Conservation (phyloP, 202 grass and related monocot species). For the Bolboschoenoplectus hybrid region DNA sequence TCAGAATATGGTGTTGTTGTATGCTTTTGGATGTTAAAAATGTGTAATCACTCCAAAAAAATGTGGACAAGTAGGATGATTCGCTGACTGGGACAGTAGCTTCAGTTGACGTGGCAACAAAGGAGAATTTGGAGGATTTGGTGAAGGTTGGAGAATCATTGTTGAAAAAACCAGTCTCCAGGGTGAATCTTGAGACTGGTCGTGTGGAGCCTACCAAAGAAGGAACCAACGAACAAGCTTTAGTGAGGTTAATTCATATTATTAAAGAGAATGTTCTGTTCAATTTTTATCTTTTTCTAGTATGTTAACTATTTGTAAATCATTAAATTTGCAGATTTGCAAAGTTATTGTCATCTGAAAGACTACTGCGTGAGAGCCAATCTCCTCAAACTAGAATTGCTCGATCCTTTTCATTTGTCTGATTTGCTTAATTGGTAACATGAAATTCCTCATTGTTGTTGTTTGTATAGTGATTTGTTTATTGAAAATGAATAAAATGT, state of each 20-base stretch:
- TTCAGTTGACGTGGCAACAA: constrained; percentile 65
- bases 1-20: not conserved
- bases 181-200: constrained; percentile 66
- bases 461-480: constrained; percentile 24
- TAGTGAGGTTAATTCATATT: constrained; percentile 55
- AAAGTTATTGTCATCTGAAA: constrained; percentile 66
- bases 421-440: constrained; percentile 1
- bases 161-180: constrained; percentile 63
- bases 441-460: constrained; percentile 29
- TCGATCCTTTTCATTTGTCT: constrained; percentile 12
- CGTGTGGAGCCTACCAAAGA: constrained; percentile 49
- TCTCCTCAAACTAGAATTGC: constrained; percentile 54
- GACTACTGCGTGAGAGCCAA: constrained; percentile 47
- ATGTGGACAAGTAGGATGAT: constrained; percentile 58
- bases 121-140: constrained; percentile 69
- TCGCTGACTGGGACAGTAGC: constrained; percentile 49
- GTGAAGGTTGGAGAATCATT: constrained; percentile 52
- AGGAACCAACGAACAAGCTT: constrained; percentile 60
- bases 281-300: constrained; percentile 24
- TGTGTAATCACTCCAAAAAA: not conserved
- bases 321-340: constrained; percentile 53
- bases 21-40: not conserved
- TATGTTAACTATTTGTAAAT: constrained; percentile 34
- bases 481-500: constrained; percentile 16
- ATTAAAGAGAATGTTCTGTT: not conserved